phyloP scores from a whole-genome alignment of 2,329 filamentous ascomycete genomes.

The Xylariaceae sp. region DNA sequence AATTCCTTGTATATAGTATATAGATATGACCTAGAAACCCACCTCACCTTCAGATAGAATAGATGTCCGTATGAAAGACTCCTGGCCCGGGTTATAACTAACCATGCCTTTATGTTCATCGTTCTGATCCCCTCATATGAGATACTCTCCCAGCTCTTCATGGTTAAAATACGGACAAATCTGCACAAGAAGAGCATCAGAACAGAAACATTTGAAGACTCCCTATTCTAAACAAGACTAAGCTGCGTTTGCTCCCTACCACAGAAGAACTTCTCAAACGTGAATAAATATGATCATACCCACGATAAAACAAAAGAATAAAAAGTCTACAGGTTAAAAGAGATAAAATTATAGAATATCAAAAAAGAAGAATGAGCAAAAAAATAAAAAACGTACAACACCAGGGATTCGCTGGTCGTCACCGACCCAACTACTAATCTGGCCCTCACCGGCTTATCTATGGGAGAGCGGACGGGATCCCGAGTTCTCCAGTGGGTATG shows the following conservation, averaged over 20 bases:
- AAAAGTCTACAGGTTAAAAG: not conserved
- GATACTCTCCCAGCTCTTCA: too few relatives aligned
- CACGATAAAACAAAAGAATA: not conserved
- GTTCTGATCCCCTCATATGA: not conserved
- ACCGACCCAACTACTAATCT: not conserved
- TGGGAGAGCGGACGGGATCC: not conserved
- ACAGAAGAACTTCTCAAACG: too few relatives aligned
- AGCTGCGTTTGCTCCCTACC: too few relatives aligned
- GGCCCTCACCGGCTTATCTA: not conserved
- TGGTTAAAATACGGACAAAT: too few relatives aligned
- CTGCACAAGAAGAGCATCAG: too few relatives aligned
- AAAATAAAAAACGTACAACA: not conserved
- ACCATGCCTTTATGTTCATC: not conserved
- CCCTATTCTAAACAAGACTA: too few relatives aligned
- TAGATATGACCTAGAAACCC: conserved; percentile 15
- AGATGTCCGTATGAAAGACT: not conserved
- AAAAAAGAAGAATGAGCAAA: not conserved
- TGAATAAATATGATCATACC: too few relatives aligned
- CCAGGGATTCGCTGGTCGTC: not conserved
- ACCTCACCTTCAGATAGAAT: not conserved
- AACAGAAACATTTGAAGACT: too few relatives aligned
- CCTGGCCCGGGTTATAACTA: not conserved
- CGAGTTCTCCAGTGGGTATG: not conserved
- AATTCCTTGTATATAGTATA: conserved; percentile 2
- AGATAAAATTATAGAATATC: not conserved